These are phyloP conservation scores for Candida morakotiae DNA, from an alignment of 805 yeast genomes.

Conservation along the genomic window DNA sequence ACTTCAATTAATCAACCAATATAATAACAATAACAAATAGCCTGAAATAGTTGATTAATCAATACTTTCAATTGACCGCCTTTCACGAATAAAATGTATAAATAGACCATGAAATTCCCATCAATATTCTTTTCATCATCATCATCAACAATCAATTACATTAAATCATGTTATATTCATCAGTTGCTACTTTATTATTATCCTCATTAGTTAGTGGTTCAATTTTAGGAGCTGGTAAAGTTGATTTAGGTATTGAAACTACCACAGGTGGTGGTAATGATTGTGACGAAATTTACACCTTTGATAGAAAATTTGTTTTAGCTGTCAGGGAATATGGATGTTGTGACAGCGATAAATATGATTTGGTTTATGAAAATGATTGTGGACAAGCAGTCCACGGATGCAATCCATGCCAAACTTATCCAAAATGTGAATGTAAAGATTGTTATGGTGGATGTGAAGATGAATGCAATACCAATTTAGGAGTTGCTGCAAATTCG, in stretches of 20 bases:
- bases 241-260: background rate
- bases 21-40: no score
- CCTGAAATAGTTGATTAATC: no score
- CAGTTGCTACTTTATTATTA: slow-evolving; percentile 1
- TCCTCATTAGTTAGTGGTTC: background rate
- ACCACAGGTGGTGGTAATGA: background rate
- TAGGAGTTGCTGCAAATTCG: background rate
- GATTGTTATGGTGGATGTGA: background rate
- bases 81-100: background rate
- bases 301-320: slow-evolving; percentile 2
- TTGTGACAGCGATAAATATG: background rate
- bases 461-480: background rate
- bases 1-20: no score
- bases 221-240: background rate
- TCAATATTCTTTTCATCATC: background rate
- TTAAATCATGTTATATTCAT: background rate
- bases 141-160: background rate
- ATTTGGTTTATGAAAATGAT: slow-evolving; percentile 4
- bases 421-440: background rate
- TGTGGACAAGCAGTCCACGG: slow-evolving; percentile 3
- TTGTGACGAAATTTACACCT: slow-evolving; percentile 2
- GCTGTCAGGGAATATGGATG: slow-evolving; percentile 3
- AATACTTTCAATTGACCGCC: no score
- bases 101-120: background rate
- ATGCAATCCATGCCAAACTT: background rate